These are phyloP conservation scores for Thalassiosira profunda DNA, from an alignment of 108 stramenopile genomes.

Conservation along the genomic window DNA sequence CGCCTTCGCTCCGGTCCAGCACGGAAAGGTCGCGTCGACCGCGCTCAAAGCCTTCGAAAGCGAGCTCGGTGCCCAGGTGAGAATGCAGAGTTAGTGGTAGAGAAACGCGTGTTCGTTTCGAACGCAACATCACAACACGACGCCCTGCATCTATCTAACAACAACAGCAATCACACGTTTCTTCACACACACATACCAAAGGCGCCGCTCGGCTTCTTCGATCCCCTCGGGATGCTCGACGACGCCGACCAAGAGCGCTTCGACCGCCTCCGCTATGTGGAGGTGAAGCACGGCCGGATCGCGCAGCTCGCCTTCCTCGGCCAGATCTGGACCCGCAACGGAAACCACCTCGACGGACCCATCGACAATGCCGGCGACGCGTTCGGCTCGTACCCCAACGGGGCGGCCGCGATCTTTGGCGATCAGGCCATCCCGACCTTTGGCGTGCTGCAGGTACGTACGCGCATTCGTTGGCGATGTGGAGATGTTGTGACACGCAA, in stretches of 20 bases:
- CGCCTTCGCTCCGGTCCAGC: conserved; percentile 11
- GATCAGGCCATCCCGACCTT: conserved; percentile 50
- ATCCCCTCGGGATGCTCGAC: conserved; percentile 5
- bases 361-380: conserved; percentile 63
- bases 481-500: too few relatives aligned
- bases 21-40: not conserved
- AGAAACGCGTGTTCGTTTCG: too few relatives aligned
- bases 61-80: conserved; percentile 15
- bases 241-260: conserved; percentile 28
- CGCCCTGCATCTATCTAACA: too few relatives aligned
- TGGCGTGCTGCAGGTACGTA: too few relatives aligned
- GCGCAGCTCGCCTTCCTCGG: conserved; percentile 72
- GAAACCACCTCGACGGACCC: conserved; percentile 74
- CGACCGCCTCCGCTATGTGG: conserved; percentile 48
- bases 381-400: conserved; percentile 65
- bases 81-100: too few relatives aligned
- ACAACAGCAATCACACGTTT: too few relatives aligned
- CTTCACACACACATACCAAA: too few relatives aligned
- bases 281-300: conserved; percentile 70
- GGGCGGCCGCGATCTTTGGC: conserved; percentile 49
- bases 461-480: too few relatives aligned
- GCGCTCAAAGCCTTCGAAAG: conserved; percentile 5
- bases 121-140: too few relatives aligned
- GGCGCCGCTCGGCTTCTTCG: conserved; percentile 17
- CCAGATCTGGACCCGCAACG: conserved; percentile 61